phyloP scores from a whole-genome alignment of 2,329 filamentous ascomycete genomes.

The Fusarium sp. region DNA sequence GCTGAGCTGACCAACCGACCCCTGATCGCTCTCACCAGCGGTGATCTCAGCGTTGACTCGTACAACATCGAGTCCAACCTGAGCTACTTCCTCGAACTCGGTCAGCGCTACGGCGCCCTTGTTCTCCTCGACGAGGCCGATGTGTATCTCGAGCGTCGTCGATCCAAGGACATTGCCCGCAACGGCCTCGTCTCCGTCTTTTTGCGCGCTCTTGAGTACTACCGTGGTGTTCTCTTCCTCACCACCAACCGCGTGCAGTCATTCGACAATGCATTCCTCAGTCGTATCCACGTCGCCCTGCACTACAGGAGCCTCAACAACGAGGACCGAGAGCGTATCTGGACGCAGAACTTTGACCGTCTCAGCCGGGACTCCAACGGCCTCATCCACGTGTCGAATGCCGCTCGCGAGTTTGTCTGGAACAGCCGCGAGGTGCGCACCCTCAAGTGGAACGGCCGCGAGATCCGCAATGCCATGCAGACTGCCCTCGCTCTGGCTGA shows the following conservation, averaged over 20 bases:
- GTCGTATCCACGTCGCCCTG: conserved; percentile 62
- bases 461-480: conserved; percentile 59
- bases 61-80: conserved; percentile 56
- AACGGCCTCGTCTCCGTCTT: conserved; percentile 63
- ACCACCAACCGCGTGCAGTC: conserved; percentile 62
- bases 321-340: conserved; percentile 58
- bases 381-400: conserved; percentile 51
- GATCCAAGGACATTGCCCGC: conserved; percentile 55
- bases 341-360: conserved; percentile 59
- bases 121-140: conserved; percentile 71
- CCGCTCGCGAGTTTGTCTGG: conserved; percentile 55
- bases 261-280: conserved; percentile 62
- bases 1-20: conserved; percentile 63
- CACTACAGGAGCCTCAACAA: conserved; percentile 57
- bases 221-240: conserved; percentile 62
- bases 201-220: conserved; percentile 64
- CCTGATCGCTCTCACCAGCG: conserved; percentile 62
- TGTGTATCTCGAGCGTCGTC: conserved; percentile 67
- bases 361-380: conserved; percentile 55
- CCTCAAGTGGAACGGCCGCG: conserved; percentile 57
- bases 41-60: conserved; percentile 58
- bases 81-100: conserved; percentile 61
- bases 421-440: conserved; percentile 50
- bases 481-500: conserved; percentile 59
- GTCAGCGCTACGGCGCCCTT: conserved; percentile 62